These are phyloP conservation scores for Apostasia shenzhenica DNA, from an alignment of 106 monocot species.

Conservation along the genomic window DNA sequence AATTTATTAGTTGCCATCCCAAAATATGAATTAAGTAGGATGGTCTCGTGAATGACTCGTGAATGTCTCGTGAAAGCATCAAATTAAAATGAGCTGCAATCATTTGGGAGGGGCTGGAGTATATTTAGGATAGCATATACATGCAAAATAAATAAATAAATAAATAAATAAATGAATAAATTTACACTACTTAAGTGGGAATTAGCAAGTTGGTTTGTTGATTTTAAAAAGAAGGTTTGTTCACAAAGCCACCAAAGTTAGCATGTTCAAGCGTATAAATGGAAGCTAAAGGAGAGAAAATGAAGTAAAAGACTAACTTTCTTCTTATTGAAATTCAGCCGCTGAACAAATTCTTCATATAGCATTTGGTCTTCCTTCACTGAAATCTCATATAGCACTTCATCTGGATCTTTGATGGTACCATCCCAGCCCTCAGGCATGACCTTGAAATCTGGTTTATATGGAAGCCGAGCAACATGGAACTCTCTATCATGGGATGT, in stretches of 20 bases:
- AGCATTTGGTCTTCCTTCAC: slow-evolving; percentile 83
- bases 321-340: slow-evolving; percentile 80
- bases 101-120: too few species aligned
- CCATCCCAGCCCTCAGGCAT: slow-evolving; percentile 99
- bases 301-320: slow-evolving; percentile 35
- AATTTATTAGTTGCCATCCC: too few species aligned
- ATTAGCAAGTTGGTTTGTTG: neutral
- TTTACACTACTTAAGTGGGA: neutral
- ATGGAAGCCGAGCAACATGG: slow-evolving; percentile 88
- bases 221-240: too few species aligned
- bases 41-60: too few species aligned
- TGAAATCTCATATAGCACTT: slow-evolving; percentile 91
- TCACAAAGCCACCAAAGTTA: neutral
- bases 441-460: slow-evolving; percentile 93
- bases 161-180: too few species aligned
- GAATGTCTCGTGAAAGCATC: too few species aligned
- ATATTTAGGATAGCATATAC: too few species aligned
- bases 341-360: slow-evolving; percentile 88
- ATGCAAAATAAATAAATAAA: too few species aligned
- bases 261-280: neutral
- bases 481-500: slow-evolving; percentile 89
- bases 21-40: too few species aligned
- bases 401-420: slow-evolving; percentile 77
- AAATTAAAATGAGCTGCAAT: too few species aligned
- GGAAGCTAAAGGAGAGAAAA: neutral